phyloP scores from a whole-genome alignment of 306 rosid genomes.

The Corylus heterophylla region DNA sequence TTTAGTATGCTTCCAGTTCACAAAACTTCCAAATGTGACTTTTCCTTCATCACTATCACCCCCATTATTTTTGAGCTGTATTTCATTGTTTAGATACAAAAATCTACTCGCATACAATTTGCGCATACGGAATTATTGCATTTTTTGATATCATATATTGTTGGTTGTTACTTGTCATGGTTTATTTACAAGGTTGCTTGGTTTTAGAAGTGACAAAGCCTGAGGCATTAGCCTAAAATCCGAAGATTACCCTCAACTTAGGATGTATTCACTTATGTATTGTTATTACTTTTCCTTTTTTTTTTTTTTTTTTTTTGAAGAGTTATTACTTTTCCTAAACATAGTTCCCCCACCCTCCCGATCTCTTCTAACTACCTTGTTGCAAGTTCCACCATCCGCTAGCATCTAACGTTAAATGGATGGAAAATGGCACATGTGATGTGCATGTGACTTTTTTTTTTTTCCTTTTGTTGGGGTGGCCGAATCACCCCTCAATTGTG shows the following conservation, averaged over 20 bases:
- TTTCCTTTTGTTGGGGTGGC: no score
- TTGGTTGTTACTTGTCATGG: background rate
- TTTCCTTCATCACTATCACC: conserved; percentile 7
- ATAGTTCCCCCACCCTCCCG: background rate
- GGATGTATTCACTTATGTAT: background rate
- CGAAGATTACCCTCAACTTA: background rate
- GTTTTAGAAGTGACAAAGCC: background rate
- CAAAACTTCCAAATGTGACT: background rate
- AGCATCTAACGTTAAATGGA: no score
- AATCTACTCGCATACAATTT: background rate
- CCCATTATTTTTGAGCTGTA: conserved; percentile 4
- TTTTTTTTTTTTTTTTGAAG: no score
- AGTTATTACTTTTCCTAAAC: background rate
- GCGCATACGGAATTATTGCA: background rate
- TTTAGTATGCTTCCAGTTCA: conserved; percentile 15
- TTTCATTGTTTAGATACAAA: background rate
- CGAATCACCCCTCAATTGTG: no score
- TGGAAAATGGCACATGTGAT: no score
- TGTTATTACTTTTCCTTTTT: background rate
- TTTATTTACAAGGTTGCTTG: background rate
- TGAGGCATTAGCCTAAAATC: background rate
- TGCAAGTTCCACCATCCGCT: no score
- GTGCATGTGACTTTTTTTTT: no score
- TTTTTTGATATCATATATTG: background rate
- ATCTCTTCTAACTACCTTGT: no score